Conservation (phyloP, 306 rosid species). For the Herpetospermum pedunculosum region DNA sequence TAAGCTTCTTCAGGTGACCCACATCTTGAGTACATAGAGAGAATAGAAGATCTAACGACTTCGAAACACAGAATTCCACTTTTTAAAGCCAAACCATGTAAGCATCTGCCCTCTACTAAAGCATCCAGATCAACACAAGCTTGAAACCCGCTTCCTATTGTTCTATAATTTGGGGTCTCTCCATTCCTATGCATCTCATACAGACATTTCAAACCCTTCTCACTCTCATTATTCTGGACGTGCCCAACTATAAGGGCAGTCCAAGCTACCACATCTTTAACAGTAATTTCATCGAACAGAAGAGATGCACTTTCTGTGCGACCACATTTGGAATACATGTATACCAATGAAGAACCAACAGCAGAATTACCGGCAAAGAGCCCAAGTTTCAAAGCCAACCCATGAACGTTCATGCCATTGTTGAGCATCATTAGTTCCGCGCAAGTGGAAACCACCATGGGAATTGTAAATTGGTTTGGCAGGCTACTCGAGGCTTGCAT, state of each 20-base stretch:
- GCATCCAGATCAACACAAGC: slow-evolving; percentile 58
- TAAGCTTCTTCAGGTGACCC: slow-evolving; percentile 45
- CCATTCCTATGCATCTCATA: slow-evolving; percentile 54
- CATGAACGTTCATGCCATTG: slow-evolving; percentile 41
- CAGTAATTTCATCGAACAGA: slow-evolving; percentile 51
- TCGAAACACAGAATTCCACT: slow-evolving; percentile 38
- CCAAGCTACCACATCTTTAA: slow-evolving; percentile 71
- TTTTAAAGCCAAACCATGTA: slow-evolving; percentile 48
- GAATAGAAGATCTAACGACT: slow-evolving; percentile 37
- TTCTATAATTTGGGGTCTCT: slow-evolving; percentile 48
- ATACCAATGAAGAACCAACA: slow-evolving; percentile 58
- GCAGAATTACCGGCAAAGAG: slow-evolving; percentile 24
- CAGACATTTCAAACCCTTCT: slow-evolving; percentile 50
- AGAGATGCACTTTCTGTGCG: slow-evolving; percentile 25
- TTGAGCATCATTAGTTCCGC: slow-evolving; percentile 30
- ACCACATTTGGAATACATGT: slow-evolving; percentile 44
- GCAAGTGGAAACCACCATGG: slow-evolving; percentile 42
- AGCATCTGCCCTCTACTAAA: slow-evolving; percentile 46
- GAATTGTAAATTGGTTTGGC: slow-evolving; percentile 48
- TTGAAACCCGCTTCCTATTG: slow-evolving; percentile 63
- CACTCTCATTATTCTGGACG: slow-evolving; percentile 55
- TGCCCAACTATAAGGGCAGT: slow-evolving; percentile 55
- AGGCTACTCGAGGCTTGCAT: slow-evolving; percentile 38
- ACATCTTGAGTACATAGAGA: slow-evolving; percentile 61
- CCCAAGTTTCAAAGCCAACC: slow-evolving; percentile 38